Base-by-base conservation (phyloP, 441 rosid species). In the Lagerstroemia fauriei region DNA sequence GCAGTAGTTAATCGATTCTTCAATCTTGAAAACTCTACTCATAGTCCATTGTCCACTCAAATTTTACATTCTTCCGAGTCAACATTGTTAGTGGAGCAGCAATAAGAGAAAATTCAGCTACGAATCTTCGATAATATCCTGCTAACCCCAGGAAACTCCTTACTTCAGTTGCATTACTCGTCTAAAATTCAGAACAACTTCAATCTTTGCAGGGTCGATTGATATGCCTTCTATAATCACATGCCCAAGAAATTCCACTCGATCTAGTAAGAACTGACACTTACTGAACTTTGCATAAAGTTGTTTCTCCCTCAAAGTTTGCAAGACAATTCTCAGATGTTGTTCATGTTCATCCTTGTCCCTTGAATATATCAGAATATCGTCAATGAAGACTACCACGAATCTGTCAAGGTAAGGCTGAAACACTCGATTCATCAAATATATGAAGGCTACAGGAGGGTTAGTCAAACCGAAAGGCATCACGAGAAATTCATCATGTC, bases 401-500 rank as follows among this genome's bases (percentile, higher is more conserved):
- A 66, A 66, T 31, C n/a, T 3, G 6, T 66, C 71, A 8, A 66
- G 34, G 14, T 66, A 66, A 3, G 31, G 32, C 22, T 66, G 10
- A 31, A 66, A 66, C 7, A 66, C 34, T 66, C 71, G 10, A 48
- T 76, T 56, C 61, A 16, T 56, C 17, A 50, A 50, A 1, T 50
- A 3, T 11, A 50, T 50, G 17, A 50, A 50, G 3, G 78, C 11
- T 20, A 24, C 68, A 13, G 44, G 79, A 9, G 79, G 1, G 50
- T 76, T 76, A 4, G 79, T 76, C 14, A 75, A 75, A 41, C 78
- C 78, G 50, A 75, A 75, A 16, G 32, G 18, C 78, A 75, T 75
- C 78, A 76, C 68, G 24, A 77, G 38, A 57, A 77, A 77, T 4
- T 77, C 69, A 22, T 77, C 56, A 53, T 77, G 80, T 32, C 80